Evolutionary conservation across 75 land plant species (phyloP), one percentile per base, ranked within the genome.

Genomic region (Adiantum capillusveneris): DNA sequence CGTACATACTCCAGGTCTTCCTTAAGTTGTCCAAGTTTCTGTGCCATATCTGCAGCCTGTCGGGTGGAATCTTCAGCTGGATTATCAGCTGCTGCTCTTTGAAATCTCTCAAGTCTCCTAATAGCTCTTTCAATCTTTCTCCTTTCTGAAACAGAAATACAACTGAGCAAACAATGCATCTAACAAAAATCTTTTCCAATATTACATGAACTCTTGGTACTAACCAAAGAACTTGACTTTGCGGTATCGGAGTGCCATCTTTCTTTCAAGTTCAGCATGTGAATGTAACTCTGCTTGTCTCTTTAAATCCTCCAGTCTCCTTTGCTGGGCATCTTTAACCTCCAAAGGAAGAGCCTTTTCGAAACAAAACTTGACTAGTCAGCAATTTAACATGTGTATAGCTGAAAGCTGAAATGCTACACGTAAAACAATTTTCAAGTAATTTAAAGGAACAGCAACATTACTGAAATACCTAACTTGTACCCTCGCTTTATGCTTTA

Each of bases 1-100:
- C 91, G 60, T 41, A 94, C 87, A 81, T 94, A 94, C 79, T 94
- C 96, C 67, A 94, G 91, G 65, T 90, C 96, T 69, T 90, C 91
- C 62, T 71, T 90, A 54, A 95, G 78, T 45, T 82, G 81, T 20
- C 65, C 39, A 63, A 95, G 96, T 58, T 90, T 81, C 29, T 68
- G 65, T 29, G 84, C 57, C 39, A 78, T 70, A 25, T 71, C 66
- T 22, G 70, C 65, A 44, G 60, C 55, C 42, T 67, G 76, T 21
- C 31, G 31, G 12, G 39, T 37, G 13, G 39, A 29, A 14, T 75
- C 76, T 29, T 86, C 88, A 51, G 68, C 68, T 21, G 68, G 31
- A 62, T 66, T 77, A 53, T 80, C 87, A 56, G 79, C 66, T 49
- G 80, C 60, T 56, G 77, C 43, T 25, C 98, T 79, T 49, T 88